Evolutionary conservation across 2,329 filamentous ascomycete species (phyloP).

Genomic region (Emericellopsis cladophorae): DNA sequence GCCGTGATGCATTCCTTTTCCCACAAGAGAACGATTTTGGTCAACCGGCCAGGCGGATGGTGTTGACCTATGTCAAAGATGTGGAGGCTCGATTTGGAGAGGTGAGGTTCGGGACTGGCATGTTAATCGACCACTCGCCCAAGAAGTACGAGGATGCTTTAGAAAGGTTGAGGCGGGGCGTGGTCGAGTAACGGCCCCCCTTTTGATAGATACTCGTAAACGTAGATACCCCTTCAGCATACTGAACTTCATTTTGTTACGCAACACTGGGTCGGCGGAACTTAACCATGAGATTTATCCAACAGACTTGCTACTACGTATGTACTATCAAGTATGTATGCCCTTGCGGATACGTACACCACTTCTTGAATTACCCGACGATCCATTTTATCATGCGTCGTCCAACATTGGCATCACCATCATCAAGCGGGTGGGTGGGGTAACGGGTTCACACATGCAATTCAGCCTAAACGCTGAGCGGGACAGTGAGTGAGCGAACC

Average conservation of each 20-base stretch:
- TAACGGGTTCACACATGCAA: too few relatives aligned
- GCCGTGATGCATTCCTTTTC: conserved; percentile 49
- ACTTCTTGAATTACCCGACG: too few relatives aligned
- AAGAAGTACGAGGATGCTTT: conserved; percentile 61
- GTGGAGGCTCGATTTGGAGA: conserved; percentile 60
- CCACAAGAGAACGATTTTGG: conserved; percentile 35
- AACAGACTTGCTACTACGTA: too few relatives aligned
- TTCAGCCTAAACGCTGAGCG: too few relatives aligned
- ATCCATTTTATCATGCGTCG: too few relatives aligned
- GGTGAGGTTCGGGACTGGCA: conserved; percentile 57
- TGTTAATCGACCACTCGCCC: conserved; percentile 67
- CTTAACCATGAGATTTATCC: too few relatives aligned
- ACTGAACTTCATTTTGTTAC: neutral
- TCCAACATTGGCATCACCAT: too few relatives aligned
- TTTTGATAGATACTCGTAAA: neutral
- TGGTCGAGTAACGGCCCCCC: conserved; percentile 17
- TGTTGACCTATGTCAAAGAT: conserved; percentile 58
- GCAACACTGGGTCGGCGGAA: neutral
- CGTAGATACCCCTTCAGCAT: neutral
- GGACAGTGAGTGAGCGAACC: too few relatives aligned
- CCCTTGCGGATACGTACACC: too few relatives aligned
- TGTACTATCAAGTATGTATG: too few relatives aligned
- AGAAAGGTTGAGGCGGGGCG: conserved; percentile 41
- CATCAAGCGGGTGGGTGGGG: too few relatives aligned
- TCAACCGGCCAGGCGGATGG: conserved; percentile 52